Evolutionary conservation across 352 stramenopile species (phyloP).

Genomic region (Thalassiosira sp.): DNA sequence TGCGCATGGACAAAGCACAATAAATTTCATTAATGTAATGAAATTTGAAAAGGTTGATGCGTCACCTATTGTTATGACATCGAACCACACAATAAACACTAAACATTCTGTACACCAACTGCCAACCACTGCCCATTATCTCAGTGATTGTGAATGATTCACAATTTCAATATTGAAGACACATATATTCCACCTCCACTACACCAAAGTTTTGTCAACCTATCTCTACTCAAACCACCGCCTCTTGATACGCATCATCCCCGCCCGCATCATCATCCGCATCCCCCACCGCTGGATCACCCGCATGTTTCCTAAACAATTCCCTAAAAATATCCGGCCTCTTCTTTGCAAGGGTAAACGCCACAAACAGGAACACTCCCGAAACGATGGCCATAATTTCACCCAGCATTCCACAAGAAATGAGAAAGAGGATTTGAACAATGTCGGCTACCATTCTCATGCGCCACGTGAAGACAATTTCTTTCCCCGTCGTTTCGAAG

Average conservation of each 20-base stretch:
- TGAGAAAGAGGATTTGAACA: slow-evolving; percentile 29
- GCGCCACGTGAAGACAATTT: slow-evolving; percentile 41
- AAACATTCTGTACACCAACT: too few species aligned
- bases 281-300: slow-evolving; percentile 40
- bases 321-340: slow-evolving; percentile 56
- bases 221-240: slow-evolving; percentile 8
- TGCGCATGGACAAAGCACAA: too few species aligned
- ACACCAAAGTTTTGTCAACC: too few species aligned
- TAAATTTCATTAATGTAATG: too few species aligned
- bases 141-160: too few species aligned
- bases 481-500: slow-evolving; percentile 45
- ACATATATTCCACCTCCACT: too few species aligned
- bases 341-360: slow-evolving; percentile 36
- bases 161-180: too few species aligned
- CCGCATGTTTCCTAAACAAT: slow-evolving; percentile 42
- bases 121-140: too few species aligned
- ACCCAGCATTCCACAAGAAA: slow-evolving; percentile 18
- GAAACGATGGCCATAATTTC: slow-evolving; percentile 46
- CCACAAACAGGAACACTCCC: slow-evolving; percentile 27
- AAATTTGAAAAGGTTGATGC: too few species aligned
- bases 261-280: background rate
- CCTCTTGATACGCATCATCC: slow-evolving; percentile 25
- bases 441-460: slow-evolving; percentile 32
- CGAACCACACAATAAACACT: too few species aligned
- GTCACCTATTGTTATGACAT: too few species aligned